Conservation (phyloP, 352 stramenopile species). For the Blastocystis sp. region DNA sequence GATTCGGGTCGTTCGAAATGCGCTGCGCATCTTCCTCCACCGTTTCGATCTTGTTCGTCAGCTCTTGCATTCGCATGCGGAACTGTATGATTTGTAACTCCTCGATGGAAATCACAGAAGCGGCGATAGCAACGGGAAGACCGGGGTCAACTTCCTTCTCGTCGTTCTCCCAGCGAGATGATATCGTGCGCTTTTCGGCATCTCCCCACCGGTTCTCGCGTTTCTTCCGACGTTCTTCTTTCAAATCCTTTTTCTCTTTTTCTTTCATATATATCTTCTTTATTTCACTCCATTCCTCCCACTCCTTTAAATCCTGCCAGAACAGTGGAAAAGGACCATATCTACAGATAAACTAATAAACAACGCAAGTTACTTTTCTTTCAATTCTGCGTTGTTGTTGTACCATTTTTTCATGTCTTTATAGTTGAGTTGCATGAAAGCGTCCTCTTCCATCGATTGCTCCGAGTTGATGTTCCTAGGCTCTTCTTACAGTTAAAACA, state of each 20-base stretch:
- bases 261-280: conserved; percentile 76
- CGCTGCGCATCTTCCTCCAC: conserved; percentile 61
- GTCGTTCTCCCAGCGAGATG: conserved; percentile 48
- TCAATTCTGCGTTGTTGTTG: conserved; percentile 70
- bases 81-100: conserved; percentile 57
- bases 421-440: conserved; percentile 81
- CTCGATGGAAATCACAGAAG: conserved; percentile 38
- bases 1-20: conserved; percentile 70
- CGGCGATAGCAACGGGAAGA: conserved; percentile 4
- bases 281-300: conserved; percentile 74
- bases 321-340: conserved; percentile 77
- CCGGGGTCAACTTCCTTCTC: conserved; percentile 26
- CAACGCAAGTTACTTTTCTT: conserved; percentile 1
- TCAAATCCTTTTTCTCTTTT: conserved; percentile 66
- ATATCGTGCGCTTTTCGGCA: neutral
- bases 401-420: conserved; percentile 81
- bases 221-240: neutral
- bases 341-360: conserved; percentile 62
- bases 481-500: neutral
- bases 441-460: conserved; percentile 76
- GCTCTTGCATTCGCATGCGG: conserved; percentile 47
- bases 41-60: conserved; percentile 55
- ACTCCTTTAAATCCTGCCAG: conserved; percentile 79
- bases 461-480: conserved; percentile 65
- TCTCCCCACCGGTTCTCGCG: conserved; percentile 52